These are phyloP conservation scores for Hypoxylon cercidicola DNA, from an alignment of 495 filamentous ascomycete species.

Conservation along the genomic window DNA sequence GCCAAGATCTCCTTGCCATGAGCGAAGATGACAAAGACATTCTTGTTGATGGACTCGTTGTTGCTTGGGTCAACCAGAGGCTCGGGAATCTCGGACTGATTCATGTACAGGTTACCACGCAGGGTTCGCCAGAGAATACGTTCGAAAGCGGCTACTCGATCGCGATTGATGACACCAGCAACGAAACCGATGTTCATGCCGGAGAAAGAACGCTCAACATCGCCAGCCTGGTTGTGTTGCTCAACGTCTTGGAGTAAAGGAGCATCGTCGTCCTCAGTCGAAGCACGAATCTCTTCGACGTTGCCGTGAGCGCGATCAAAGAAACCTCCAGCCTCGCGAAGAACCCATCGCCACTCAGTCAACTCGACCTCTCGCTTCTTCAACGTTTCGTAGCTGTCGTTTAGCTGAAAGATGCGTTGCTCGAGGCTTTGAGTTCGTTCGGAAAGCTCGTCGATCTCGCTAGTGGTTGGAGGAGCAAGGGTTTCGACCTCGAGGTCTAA, in stretches of 20 bases:
- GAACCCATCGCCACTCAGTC: constrained; percentile 96
- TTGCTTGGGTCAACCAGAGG: constrained; percentile 91
- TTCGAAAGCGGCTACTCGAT: constrained; percentile 94
- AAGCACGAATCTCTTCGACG: constrained; percentile 94
- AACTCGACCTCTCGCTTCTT: constrained; percentile 97
- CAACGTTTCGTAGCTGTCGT: constrained; percentile 97
- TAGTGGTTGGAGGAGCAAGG: constrained; percentile 83
- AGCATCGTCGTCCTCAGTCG: constrained; percentile 85
- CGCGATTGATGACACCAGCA: constrained; percentile 93
- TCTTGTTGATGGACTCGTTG: constrained; percentile 94
- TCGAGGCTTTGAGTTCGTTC: constrained; percentile 93
- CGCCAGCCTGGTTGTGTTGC: constrained; percentile 78
- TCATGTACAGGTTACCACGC: constrained; percentile 99
- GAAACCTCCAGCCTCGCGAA: constrained; percentile 94
- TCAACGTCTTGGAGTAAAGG: constrained; percentile 87
- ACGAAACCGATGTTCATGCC: constrained; percentile 99
- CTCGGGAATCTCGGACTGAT: constrained; percentile 96
- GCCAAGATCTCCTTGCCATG: constrained; percentile 97
- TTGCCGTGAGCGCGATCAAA: constrained; percentile 96
- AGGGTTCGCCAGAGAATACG: constrained; percentile 96
- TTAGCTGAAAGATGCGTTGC: constrained; percentile 87
- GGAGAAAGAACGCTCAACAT: constrained; percentile 86
- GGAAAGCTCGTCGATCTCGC: constrained; percentile 94
- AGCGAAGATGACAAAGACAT: constrained; percentile 98
- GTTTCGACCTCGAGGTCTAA: constrained; percentile 87